phyloP scores from a whole-genome alignment of 495 filamentous ascomycete genomes.

The Neurospora pannonica region DNA sequence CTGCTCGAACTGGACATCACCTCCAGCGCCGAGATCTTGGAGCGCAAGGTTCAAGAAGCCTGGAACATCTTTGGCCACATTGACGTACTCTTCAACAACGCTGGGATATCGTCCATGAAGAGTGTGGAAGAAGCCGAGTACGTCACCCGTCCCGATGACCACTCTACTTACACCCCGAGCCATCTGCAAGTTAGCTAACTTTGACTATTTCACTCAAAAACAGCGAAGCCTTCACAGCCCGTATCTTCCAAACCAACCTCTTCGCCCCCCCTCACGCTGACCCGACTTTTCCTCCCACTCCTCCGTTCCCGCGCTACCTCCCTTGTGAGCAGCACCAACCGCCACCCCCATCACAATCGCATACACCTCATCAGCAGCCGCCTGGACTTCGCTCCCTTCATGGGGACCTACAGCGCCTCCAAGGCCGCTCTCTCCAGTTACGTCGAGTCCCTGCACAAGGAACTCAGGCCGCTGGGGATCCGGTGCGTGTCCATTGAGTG shows the following conservation, averaged over 20 bases:
- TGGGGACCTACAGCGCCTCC: conserved; percentile 31
- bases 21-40: conserved; percentile 12
- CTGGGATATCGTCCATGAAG: conserved; percentile 17
- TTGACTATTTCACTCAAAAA: not conserved
- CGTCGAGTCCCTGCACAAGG: conserved; percentile 17
- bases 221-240: conserved; percentile 27
- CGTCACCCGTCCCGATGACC: not conserved
- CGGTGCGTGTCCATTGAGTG: conserved; percentile 15
- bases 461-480: conserved; percentile 13
- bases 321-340: conserved; percentile 4
- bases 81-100: conserved; percentile 25
- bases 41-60: conserved; percentile 9
- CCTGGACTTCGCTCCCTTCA: conserved; percentile 31
- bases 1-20: conserved; percentile 36
- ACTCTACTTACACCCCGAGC: not conserved
- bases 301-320: conserved; percentile 20
- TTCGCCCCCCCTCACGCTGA: conserved; percentile 26
- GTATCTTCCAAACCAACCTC: conserved; percentile 32
- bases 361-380: conserved; percentile 26
- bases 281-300: conserved; percentile 17
- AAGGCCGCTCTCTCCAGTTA: conserved; percentile 41
- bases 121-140: conserved; percentile 18
- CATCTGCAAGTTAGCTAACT: not conserved
- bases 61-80: conserved; percentile 21
- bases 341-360: conserved; percentile 8